Base-by-base conservation (phyloP, 768 basidiomycete species). In the Auriscalpium microsporum region DNA sequence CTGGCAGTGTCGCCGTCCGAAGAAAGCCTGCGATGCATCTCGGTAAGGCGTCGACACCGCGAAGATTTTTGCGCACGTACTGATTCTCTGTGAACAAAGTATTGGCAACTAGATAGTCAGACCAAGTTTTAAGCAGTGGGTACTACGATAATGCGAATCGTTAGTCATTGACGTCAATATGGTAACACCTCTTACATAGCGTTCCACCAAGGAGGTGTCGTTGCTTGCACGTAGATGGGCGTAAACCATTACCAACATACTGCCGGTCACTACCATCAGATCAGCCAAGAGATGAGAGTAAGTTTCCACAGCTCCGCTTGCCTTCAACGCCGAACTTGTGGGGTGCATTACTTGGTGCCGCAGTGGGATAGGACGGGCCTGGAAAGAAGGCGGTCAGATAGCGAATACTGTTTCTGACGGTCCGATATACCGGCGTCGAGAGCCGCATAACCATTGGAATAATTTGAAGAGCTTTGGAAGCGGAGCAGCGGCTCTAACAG, bases 171-270 rank as follows among this genome's bases (percentile, higher is more conserved):
- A 17, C 11, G 28, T 10, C 5, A 14, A 13, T 1, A n/a, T 34
- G 28, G 10, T 14, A 16, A 7, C 2, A 28, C 5, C 2, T 42
- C 55, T 6, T 8, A 53, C 58, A 46, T 59, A 53, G 5, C 17
- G 34, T 8, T 45, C 4, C 5, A 57, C 48, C n/a, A 48, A 48
- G 13, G 51, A 36, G 19, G 16, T 21, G 4, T 59, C 14, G 4
- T 56, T 49, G 10, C 48, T 59, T n/a, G 42, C 11, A 17, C 36
- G 50, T 17, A 45, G 40, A 19, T 55, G 36, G 17, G 54, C 59
- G 47, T 53, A 60, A 9, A 45, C 54, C 59, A 60, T 60, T 34
- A 60, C 55, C 40, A 60, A 36, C 57, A 60, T 60, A 38, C 58
- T 58, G 13, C 57, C 53, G 10, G 59, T 49, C 58, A 55, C 59